Evolutionary conservation across 805 yeast species (phyloP).

Genomic region (Metschnikowia orientalis): DNA sequence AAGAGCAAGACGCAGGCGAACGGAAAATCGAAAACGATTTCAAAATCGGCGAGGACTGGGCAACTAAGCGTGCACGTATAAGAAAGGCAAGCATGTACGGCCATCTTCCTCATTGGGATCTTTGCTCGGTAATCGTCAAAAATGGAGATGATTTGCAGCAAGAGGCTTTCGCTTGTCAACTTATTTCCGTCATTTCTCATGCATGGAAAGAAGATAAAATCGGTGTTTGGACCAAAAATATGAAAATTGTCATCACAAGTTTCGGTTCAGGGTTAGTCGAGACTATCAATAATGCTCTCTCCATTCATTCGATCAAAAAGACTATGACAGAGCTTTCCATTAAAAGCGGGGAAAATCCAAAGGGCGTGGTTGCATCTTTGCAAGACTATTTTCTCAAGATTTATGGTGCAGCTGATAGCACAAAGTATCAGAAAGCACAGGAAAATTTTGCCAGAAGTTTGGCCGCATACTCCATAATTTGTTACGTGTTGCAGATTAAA

Average conservation of each 20-base stretch:
- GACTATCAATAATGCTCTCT: slow-evolving; percentile 91
- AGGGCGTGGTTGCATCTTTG: slow-evolving; percentile 66
- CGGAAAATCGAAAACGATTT: slow-evolving; percentile 89
- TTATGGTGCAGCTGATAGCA: slow-evolving; percentile 60
- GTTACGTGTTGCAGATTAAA: slow-evolving; percentile 86
- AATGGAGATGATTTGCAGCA: slow-evolving; percentile 95
- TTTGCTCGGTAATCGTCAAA: slow-evolving; percentile 92
- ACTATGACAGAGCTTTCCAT: slow-evolving; percentile 76
- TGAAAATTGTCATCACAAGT: slow-evolving; percentile 89
- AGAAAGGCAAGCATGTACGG: slow-evolving; percentile 77
- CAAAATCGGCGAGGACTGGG: slow-evolving; percentile 94
- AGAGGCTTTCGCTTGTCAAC: slow-evolving; percentile 96
- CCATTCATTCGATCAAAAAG: slow-evolving; percentile 91
- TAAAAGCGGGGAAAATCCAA: slow-evolving; percentile 64
- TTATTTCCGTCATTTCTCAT: slow-evolving; percentile 55
- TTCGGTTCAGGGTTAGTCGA: slow-evolving; percentile 90
- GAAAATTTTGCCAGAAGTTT: slow-evolving; percentile 79
- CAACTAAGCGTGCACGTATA: slow-evolving; percentile 72
- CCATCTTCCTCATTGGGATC: slow-evolving; percentile 86
- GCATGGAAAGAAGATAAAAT: slow-evolving; percentile 72
- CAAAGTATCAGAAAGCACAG: slow-evolving; percentile 68
- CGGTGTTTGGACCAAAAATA: slow-evolving; percentile 85
- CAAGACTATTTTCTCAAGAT: slow-evolving; percentile 73
- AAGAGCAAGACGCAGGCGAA: slow-evolving; percentile 65
- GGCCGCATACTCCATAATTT: slow-evolving; percentile 88